Evolutionary conservation across 2,329 filamentous ascomycete species (phyloP), one percentile per base, ranked within the genome.

Genomic region (Pezicula carpinea): DNA sequence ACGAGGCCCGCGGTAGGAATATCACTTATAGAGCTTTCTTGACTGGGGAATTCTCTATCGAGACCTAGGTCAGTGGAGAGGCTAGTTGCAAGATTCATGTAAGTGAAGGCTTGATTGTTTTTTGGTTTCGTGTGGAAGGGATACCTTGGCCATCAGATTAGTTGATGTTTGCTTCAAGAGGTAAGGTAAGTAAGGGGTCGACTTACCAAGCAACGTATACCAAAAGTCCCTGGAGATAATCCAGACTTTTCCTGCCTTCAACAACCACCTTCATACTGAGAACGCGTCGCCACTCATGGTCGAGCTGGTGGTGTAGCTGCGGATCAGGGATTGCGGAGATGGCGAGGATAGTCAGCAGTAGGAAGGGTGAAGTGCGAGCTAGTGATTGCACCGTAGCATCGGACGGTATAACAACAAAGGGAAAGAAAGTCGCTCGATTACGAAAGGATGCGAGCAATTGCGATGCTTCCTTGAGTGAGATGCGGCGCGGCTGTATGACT

Each of bases 171-270:
- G n/a, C n/a, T n/a, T n/a, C n/a, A n/a, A n/a, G n/a, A n/a, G n/a
- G n/a, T n/a, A n/a, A n/a, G n/a, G n/a, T n/a, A n/a, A n/a, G n/a
- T n/a, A n/a, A n/a, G n/a, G n/a, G n/a, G n/a, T 22, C 8, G 17
- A 46, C 67, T 54, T 59, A 82, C 80, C 80, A 83, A 10, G 73
- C 68, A 47, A 75, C 73, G 49, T 82, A 83, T 6, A 82, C 69
- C 35, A 82, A 64, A n/a, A 83, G 61, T 2, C 79, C 78, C 52
- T 79, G 75, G 1, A 83, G 59, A 26, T 81, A 60, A 51, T 83
- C 78, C 14, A 82, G 51, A 17, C 71, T 79, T 44, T 77, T 72
- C 64, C 80, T 75, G 0, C 78, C 77, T 3, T 75, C 72, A 0
- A 79, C 70, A 2, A 83, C 76, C 2, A 63, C 44, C 39, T 61